Percentiles rank a stretch among this genome's conserved stretches.
Conservation (phyloP, 2,329 filamentous ascomycete species). For the Corynespora cassiicola region DNA sequence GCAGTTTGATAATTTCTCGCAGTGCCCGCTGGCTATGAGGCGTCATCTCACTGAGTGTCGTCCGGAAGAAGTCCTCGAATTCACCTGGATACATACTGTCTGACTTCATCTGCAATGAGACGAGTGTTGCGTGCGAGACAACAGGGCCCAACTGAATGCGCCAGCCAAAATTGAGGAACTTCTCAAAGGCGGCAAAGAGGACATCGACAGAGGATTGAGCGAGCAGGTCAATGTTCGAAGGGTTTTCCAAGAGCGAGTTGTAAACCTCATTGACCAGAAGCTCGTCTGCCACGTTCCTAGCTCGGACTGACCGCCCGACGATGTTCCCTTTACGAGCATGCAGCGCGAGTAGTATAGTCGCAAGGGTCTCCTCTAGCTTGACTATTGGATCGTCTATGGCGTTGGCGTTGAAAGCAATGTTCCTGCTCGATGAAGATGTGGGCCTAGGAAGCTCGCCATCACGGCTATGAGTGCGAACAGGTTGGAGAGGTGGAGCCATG, state of each 20-base stretch:
- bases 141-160: slow-evolving; percentile 85
- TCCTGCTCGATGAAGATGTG: slow-evolving; percentile 42
- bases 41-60: slow-evolving; percentile 58
- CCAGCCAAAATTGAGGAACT: slow-evolving; percentile 89
- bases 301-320: slow-evolving; percentile 76
- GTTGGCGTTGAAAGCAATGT: slow-evolving; percentile 32
- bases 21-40: slow-evolving; percentile 76
- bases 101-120: slow-evolving; percentile 72
- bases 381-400: slow-evolving; percentile 56
- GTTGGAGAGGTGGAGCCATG: slow-evolving; percentile 39
- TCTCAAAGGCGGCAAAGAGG: slow-evolving; percentile 91
- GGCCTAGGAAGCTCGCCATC: slow-evolving; percentile 42
- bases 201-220: slow-evolving; percentile 81
- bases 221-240: slow-evolving; percentile 76
- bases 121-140: slow-evolving; percentile 73
- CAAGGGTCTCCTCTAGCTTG: slow-evolving; percentile 83
- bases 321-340: slow-evolving; percentile 88
- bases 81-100: slow-evolving; percentile 73
- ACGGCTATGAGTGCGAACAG: slow-evolving; percentile 44
- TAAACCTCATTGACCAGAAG: slow-evolving; percentile 87
- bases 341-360: slow-evolving; percentile 80
- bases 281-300: slow-evolving; percentile 74
- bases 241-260: slow-evolving; percentile 84
- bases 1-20: slow-evolving; percentile 80
- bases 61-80: slow-evolving; percentile 67